Conservation (phyloP, 2,329 filamentous ascomycete species). For the Pseudopyricularia cyperi region DNA sequence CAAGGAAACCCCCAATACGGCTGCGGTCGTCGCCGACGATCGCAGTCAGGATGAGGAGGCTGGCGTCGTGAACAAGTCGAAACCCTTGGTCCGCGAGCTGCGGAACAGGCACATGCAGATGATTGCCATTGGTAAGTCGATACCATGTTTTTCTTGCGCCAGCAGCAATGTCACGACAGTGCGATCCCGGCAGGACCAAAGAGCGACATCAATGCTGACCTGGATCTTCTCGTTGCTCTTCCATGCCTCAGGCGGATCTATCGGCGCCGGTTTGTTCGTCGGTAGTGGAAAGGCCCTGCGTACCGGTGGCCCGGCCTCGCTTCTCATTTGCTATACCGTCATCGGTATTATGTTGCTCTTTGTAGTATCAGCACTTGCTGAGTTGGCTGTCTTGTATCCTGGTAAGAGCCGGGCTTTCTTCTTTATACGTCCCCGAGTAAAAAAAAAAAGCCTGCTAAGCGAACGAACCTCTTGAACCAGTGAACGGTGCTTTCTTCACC, state of each 20-base stretch:
- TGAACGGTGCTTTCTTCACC: constrained; percentile 50
- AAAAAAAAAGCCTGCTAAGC: background rate
- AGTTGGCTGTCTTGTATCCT: constrained; percentile 46
- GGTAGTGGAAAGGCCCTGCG: constrained; percentile 48
- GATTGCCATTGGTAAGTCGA: constrained; percentile 27
- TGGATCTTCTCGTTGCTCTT: background rate
- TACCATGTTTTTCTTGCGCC: background rate
- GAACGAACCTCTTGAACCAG: constrained; percentile 6
- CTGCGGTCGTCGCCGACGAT: background rate
- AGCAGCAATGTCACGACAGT: background rate
- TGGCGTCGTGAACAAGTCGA: constrained; percentile 18
- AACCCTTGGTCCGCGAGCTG: constrained; percentile 21
- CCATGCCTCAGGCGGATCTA: constrained; percentile 22
- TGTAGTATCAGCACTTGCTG: constrained; percentile 45
- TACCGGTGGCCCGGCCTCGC: constrained; percentile 42
- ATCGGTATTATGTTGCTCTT: constrained; percentile 46
- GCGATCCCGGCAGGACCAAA: background rate
- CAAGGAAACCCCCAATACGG: background rate
- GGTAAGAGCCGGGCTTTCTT: background rate
- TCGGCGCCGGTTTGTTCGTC: constrained; percentile 53
- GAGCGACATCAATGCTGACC: background rate
- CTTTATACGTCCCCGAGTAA: background rate
- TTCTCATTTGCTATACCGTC: constrained; percentile 38
- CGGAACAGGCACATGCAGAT: constrained; percentile 29
- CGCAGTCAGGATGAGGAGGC: constrained; percentile 19